Conservation (phyloP, 2,329 filamentous ascomycete species). For the Fusarium poae region DNA sequence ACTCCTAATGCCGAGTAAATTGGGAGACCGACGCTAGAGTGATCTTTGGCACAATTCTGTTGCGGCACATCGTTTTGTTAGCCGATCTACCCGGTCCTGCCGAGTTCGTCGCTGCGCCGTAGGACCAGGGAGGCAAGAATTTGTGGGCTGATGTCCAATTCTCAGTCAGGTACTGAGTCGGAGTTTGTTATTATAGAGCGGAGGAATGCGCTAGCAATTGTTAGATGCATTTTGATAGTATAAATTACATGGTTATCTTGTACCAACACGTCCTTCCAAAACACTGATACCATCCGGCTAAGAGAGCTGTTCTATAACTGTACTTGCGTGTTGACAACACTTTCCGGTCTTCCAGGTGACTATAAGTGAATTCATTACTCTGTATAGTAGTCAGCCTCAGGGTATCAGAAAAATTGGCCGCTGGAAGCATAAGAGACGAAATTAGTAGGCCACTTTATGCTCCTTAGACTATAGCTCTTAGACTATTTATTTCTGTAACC, state of each 20-base stretch:
- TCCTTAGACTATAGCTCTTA: too few species aligned
- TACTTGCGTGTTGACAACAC: neutral
- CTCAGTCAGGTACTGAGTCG: slow-evolving; percentile 7
- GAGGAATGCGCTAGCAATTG: neutral
- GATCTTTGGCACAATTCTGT: neutral
- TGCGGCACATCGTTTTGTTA: neutral
- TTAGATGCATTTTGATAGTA: neutral
- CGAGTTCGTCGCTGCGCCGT: neutral
- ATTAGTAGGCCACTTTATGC: too few species aligned
- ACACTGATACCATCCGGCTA: neutral
- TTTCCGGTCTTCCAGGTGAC: neutral
- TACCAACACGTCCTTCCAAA: neutral
- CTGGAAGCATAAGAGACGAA: too few species aligned
- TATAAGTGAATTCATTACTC: neutral
- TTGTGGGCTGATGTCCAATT: neutral
- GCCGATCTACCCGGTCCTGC: neutral
- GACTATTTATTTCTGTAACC: too few species aligned
- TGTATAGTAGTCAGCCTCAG: neutral
- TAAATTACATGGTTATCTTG: neutral
- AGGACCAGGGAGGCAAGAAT: neutral
- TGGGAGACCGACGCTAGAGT: too few species aligned
- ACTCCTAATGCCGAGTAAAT: neutral
- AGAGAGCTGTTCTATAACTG: neutral
- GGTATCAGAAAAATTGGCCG: too few species aligned
- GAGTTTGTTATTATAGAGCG: neutral